Conservation (phyloP, 2,329 filamentous ascomycete species). For the Nemania serpens region DNA sequence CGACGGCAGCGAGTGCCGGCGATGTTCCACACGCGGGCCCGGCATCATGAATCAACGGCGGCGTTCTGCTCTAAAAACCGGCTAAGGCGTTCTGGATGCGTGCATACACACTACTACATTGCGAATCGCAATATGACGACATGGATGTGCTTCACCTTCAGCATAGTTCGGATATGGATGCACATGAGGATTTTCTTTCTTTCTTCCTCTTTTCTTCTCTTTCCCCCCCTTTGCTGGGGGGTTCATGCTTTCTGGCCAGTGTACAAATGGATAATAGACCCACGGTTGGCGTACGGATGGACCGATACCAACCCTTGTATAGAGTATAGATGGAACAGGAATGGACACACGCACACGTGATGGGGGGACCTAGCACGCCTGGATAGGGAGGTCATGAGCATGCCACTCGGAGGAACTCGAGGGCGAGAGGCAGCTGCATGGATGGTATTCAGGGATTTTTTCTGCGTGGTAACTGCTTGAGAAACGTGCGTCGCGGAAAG, state of each 20-base stretch:
- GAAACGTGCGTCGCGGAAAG: neutral
- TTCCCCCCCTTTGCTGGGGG: neutral
- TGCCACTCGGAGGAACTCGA: neutral
- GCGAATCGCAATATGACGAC: constrained; percentile 3
- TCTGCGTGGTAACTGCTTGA: neutral
- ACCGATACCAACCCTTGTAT: constrained; percentile 4
- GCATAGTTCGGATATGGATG: constrained; percentile 1
- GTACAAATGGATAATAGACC: constrained; percentile 11
- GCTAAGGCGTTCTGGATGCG: constrained; percentile 20
- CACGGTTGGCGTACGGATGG: constrained; percentile 1
- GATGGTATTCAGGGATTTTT: neutral
- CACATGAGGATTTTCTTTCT: neutral
- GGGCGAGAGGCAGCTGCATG: neutral
- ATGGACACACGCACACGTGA: neutral
- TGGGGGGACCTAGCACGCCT: neutral
- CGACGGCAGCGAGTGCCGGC: constrained; percentile 9
- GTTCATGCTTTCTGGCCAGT: constrained; percentile 8
- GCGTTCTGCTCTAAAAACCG: constrained; percentile 14
- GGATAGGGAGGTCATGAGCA: neutral
- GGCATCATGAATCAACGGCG: constrained; percentile 8
- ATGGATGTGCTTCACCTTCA: neutral
- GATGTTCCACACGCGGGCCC: neutral
- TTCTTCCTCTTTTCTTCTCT: neutral
- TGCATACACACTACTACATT: constrained; percentile 4
- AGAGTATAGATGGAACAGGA: constrained; percentile 10